Percentiles rank a stretch among this genome's conserved stretches.
These are phyloP conservation scores for Diddensiella santjacobensis DNA, from an alignment of 805 yeast species.

Conservation along the genomic window DNA sequence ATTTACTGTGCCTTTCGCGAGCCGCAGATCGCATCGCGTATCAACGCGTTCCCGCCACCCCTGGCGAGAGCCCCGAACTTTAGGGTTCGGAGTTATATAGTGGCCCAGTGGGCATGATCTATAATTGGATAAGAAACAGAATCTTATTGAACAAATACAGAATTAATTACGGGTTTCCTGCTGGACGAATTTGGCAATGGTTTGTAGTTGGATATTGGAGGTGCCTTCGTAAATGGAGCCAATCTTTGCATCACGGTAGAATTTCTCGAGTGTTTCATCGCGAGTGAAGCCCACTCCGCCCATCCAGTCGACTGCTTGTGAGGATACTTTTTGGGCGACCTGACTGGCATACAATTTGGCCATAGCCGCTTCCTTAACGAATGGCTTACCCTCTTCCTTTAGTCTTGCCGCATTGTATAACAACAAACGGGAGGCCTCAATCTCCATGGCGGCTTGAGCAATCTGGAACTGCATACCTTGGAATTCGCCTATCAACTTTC, in stretches of 20 bases:
- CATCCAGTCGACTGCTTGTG: conserved; percentile 45
- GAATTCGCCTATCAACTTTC: conserved; percentile 40
- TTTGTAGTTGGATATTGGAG: conserved; percentile 41
- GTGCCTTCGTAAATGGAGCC: conserved; percentile 46
- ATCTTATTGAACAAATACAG: background rate
- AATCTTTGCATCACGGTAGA: conserved; percentile 42
- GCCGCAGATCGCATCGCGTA: no score
- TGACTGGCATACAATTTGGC: conserved; percentile 41
- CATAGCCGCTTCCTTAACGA: conserved; percentile 44
- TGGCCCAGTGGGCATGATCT: no score
- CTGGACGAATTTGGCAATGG: conserved; percentile 40
- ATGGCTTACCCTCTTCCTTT: conserved; percentile 40
- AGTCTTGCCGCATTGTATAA: conserved; percentile 45
- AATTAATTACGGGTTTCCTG: conserved; percentile 24
- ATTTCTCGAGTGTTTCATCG: conserved; percentile 41
- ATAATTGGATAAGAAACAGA: background rate
- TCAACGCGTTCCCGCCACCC: no score
- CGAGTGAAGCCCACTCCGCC: conserved; percentile 47
- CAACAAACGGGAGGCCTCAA: conserved; percentile 42
- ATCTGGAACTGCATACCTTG: conserved; percentile 47
- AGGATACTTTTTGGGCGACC: conserved; percentile 39
- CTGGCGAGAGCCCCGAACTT: no score
- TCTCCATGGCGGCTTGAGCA: conserved; percentile 42
- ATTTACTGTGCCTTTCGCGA: no score
- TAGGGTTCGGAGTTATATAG: no score